Percentiles rank a stretch among this genome's conserved stretches.
Evolutionary conservation across 805 yeast genomes (phyloP).

Genomic region (Wickerhamomyces tratensis): DNA sequence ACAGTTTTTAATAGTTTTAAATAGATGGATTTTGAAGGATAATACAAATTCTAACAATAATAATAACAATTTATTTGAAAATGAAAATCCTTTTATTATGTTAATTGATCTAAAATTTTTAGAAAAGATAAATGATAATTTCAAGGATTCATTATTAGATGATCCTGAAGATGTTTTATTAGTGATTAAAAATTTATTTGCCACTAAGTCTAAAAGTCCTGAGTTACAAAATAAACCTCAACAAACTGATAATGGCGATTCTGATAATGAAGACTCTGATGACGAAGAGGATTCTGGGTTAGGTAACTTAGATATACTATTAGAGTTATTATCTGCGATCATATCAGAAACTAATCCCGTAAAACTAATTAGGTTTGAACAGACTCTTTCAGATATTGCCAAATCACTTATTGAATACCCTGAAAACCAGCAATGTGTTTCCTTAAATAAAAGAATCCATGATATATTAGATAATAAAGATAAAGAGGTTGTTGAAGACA

Average conservation of each 20-base stretch:
- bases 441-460: constrained; percentile 10
- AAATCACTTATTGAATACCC: constrained; percentile 7
- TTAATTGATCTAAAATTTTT: constrained; percentile 55
- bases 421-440: constrained; percentile 7
- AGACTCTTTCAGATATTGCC: constrained; percentile 21
- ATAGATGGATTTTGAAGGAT: constrained; percentile 44
- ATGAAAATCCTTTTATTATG: constrained; percentile 40
- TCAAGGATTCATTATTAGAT: constrained; percentile 37
- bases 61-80: constrained; percentile 2
- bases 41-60: neutral
- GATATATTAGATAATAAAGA: constrained; percentile 5
- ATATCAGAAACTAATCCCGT: constrained; percentile 19
- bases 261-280: constrained; percentile 26
- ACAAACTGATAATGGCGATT: constrained; percentile 21
- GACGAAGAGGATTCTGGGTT: constrained; percentile 16
- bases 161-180: constrained; percentile 46
- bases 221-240: neutral
- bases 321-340: constrained; percentile 29
- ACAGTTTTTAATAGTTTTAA: constrained; percentile 41
- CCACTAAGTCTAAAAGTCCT: constrained; percentile 5
- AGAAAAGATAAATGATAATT: constrained; percentile 48
- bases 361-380: constrained; percentile 11
- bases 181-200: constrained; percentile 34
- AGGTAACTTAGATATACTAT: constrained; percentile 21
- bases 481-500: constrained; percentile 1